Base-by-base conservation (phyloP, 257 asterid genomes). In the Paulownia fortunei region DNA sequence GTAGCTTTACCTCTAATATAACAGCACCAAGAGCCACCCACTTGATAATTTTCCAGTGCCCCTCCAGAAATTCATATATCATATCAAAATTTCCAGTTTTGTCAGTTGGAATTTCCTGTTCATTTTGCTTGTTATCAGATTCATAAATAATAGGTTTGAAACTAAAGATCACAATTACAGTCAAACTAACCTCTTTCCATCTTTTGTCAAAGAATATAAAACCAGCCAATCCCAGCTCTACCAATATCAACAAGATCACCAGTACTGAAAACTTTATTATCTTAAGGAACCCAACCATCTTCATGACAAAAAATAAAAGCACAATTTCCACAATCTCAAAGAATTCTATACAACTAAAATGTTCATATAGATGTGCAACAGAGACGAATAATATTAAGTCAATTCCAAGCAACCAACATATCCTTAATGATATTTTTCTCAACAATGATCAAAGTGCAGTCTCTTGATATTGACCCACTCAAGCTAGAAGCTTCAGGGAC, bases 181-280 rank as follows among this genome's bases (percentile, higher is more conserved):
- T 52, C 69, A 63, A 39, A 77, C 89, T 83, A 73, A 92, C 99
- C 89, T 91, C 94, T 86, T 76, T 84, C 99, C 99, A 96, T 90
- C 88, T 88, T 82, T 92, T 88, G 86, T 96, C 96, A 70, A 96
- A 96, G 90, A 96, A 93, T 65, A 96, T 88, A 80, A 90, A 96
- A 70, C 90, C 97, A 66, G 98, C 97, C 72, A 72, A 60, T 77
- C 94, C 99, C 65, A 96, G 76, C 87, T 96, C 97, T 51, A 82
- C 76, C 92, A 96, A 82, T 82, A 96, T 93, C 88, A 96, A 74
- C 78, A 96, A 74, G 87, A 96, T 77, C 73, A 96, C 85, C 86
- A 96, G 86, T 21, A 89, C 73, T 1, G 99, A 91, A 84, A 87
- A 93, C 99, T 96, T 68, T 36, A 70, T 59, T 55, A 75, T 61